Conservation (phyloP, 2,329 filamentous ascomycete species). For the Paecilomyces formosus region DNA sequence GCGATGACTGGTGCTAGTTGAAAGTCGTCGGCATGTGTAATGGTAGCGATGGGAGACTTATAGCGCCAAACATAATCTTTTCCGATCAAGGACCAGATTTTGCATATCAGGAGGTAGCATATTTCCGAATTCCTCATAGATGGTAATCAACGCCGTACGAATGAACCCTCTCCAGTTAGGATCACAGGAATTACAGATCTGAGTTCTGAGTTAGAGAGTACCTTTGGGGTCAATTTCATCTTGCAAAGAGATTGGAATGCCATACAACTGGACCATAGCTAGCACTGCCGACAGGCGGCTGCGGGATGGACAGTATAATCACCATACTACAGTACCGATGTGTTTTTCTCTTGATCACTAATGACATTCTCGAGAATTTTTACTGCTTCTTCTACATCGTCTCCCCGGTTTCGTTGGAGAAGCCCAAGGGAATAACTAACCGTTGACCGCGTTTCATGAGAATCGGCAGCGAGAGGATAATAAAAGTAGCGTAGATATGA, state of each 20-base stretch:
- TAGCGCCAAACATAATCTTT: conserved; percentile 12
- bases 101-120: too few relatives aligned
- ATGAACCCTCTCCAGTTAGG: too few relatives aligned
- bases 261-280: too few relatives aligned
- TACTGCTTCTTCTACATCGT: conserved; percentile 45
- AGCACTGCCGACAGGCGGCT: too few relatives aligned
- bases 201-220: too few relatives aligned
- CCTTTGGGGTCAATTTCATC: too few relatives aligned
- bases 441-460: conserved; percentile 51
- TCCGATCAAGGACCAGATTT: conserved; percentile 46
- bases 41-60: conserved; percentile 37
- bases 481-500: conserved; percentile 48
- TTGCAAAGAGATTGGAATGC: too few relatives aligned
- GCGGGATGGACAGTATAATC: conserved; percentile 25
- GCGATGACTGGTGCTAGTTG: conserved; percentile 52
- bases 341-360: conserved; percentile 45
- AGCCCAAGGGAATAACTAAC: conserved; percentile 55
- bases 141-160: too few relatives aligned
- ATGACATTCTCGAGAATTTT: conserved; percentile 51
- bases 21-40: conserved; percentile 54
- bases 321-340: conserved; percentile 47
- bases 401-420: conserved; percentile 46
- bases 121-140: too few relatives aligned
- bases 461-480: conserved; percentile 23
- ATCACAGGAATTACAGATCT: too few relatives aligned